These are phyloP conservation scores for Geosmithia putterillii DNA, from an alignment of 2,329 filamentous ascomycete genomes.

Conservation along the genomic window DNA sequence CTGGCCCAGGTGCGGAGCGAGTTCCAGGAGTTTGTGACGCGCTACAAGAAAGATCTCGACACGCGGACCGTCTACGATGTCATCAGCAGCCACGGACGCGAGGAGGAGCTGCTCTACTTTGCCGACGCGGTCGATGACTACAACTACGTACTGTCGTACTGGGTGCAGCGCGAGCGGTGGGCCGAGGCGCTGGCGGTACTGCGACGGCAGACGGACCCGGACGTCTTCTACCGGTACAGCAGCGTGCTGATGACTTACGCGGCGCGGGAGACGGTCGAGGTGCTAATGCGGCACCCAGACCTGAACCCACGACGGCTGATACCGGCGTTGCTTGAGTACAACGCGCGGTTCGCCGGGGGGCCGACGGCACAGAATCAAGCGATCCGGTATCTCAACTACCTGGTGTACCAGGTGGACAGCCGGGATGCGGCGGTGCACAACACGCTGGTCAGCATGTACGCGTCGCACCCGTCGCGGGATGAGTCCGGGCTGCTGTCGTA, in stretches of 20 bases:
- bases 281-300: conserved; percentile 82
- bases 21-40: conserved; percentile 77
- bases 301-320: conserved; percentile 81
- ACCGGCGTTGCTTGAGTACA: conserved; percentile 87
- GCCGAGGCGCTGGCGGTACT: conserved; percentile 73
- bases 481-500: conserved; percentile 81
- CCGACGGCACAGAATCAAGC: conserved; percentile 74
- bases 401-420: conserved; percentile 75
- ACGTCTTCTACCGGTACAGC: conserved; percentile 94
- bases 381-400: conserved; percentile 83
- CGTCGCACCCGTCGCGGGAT: conserved; percentile 69
- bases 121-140: conserved; percentile 83
- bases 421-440: conserved; percentile 86
- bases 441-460: conserved; percentile 91
- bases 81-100: conserved; percentile 87
- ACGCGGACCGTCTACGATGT: conserved; percentile 89
- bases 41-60: conserved; percentile 79
- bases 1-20: conserved; percentile 61
- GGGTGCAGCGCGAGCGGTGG: conserved; percentile 94
- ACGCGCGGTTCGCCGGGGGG: conserved; percentile 55
- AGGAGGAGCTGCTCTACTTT: conserved; percentile 85
- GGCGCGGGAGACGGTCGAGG: conserved; percentile 79
- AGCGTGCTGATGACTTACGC: conserved; percentile 91
- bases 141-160: conserved; percentile 91
- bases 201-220: conserved; percentile 83